Base-by-base conservation (phyloP, 2,329 filamentous ascomycete species). In the Phialophora tarda region DNA sequence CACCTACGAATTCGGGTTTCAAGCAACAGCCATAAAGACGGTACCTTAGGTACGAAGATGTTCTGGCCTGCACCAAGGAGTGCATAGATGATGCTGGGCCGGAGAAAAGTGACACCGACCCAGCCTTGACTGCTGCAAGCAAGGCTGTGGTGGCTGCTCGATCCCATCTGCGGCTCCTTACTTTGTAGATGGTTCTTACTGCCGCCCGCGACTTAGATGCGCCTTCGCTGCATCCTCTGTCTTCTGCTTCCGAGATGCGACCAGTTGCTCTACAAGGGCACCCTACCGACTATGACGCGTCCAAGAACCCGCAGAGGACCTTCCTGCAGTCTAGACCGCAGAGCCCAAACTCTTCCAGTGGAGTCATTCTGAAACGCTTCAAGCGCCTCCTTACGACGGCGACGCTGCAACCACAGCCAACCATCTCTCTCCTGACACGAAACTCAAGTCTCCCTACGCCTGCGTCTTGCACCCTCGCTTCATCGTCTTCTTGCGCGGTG, bases 351-450 rank as follows among this genome's bases (percentile, higher is more conserved):
- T 26, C 48, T 24, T 47, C 54, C 60, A 54, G 68, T 69, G 68
- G 68, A 67, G 64, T 57, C 47, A 55, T 44, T 50, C 51, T 70
- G 68, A 70, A 70, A 70, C 68, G 55, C 62, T 53, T 47, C 59
- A 56, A 64, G 60, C 65, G 63, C 51, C 68, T 65, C 68, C 63
- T 70, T 63, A 59, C 62, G 62, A 59, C 63, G 38, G 48, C 55
- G 38, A 64, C 56, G 60, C 51, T 63, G 60, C 63, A 63, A 59
- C 63, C 59, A 68, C 57, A 62, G 60, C 63, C 59, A 62, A 68
- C 65, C 65, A 64, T 54, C 8, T 17, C 63, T 24, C 64, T 64
- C 61, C 68, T 68, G 68, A 70, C 63, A 68, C 62, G 11, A 38
- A 24, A 30, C 53, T 57, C 41, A 6, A 54, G 38, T 60, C 66